These are phyloP conservation scores for Sicyos edulis DNA, from an alignment of 306 rosid species.

Conservation along the genomic window DNA sequence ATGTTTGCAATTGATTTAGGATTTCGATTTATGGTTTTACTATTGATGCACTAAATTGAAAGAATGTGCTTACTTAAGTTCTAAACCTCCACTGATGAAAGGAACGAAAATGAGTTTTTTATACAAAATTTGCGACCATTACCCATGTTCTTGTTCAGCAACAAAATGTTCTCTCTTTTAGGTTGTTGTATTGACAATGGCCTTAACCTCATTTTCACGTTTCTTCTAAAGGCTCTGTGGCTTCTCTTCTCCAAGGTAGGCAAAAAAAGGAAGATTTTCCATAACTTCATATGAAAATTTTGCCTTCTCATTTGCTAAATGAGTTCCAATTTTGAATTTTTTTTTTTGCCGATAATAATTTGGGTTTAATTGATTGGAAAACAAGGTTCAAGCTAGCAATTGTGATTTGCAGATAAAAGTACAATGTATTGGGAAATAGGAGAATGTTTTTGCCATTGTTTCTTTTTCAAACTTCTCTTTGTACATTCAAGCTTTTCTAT, in stretches of 20 bases:
- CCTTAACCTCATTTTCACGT: slow-evolving; percentile 70
- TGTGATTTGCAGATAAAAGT: too few species aligned
- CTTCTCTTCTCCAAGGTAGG: slow-evolving; percentile 82
- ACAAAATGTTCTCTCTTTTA: slow-evolving; percentile 60
- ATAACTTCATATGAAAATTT: not conserved
- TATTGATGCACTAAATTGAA: too few species aligned
- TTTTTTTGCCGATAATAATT: slow-evolving; percentile 43
- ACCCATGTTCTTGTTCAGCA: slow-evolving; percentile 82
- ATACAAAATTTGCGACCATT: slow-evolving; percentile 87
- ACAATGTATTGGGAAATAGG: too few species aligned
- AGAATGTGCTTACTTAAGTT: not conserved
- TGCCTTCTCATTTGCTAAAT: not conserved
- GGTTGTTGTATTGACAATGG: slow-evolving; percentile 89
- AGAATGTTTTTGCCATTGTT: too few species aligned
- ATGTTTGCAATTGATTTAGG: too few species aligned
- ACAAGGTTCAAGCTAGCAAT: slow-evolving; percentile 64
- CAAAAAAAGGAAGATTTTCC: not conserved
- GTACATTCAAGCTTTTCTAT: too few species aligned
- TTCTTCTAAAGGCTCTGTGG: slow-evolving; percentile 72
- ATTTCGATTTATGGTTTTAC: too few species aligned
- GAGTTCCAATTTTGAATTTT: not conserved
- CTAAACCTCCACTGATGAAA: slow-evolving; percentile 68
- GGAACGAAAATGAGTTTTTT: slow-evolving; percentile 81
- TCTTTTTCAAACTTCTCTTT: too few species aligned
- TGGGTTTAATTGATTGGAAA: slow-evolving; percentile 74